Conservation (phyloP, 805 yeast species). For the Zygoascus biomembranicola region DNA sequence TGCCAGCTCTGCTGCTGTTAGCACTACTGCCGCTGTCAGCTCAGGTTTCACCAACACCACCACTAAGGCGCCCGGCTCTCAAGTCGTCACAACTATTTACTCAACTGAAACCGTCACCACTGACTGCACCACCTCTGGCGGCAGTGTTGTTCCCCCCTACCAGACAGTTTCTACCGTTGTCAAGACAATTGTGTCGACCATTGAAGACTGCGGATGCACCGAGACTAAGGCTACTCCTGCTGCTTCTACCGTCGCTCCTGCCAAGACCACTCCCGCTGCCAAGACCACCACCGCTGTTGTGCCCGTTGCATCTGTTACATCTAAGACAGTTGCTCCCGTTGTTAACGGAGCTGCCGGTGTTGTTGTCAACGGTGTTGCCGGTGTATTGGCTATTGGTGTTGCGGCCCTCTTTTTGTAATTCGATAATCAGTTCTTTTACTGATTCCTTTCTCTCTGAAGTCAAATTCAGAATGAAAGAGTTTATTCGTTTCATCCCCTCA, state of each 20-base stretch:
- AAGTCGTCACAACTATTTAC: background rate
- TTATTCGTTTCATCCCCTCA: background rate
- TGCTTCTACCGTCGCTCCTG: slow-evolving; percentile 1
- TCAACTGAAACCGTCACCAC: slow-evolving; percentile 5
- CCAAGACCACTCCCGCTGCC: slow-evolving; percentile 1
- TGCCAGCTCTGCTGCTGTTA: background rate
- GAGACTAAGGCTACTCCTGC: background rate
- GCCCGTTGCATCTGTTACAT: background rate
- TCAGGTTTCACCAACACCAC: background rate
- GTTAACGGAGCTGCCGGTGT: slow-evolving; percentile 1
- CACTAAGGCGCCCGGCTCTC: no score
- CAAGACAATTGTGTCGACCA: background rate
- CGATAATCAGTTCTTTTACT: background rate
- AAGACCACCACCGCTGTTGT: slow-evolving; percentile 1
- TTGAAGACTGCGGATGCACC: background rate
- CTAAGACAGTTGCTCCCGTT: slow-evolving; percentile 2
- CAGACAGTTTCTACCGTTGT: background rate
- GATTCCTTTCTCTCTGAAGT: background rate
- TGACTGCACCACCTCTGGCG: slow-evolving; percentile 13
- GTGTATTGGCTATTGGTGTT: slow-evolving; percentile 8
- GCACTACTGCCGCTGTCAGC: background rate
- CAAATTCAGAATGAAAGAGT: no score
- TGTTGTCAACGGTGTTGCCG: slow-evolving; percentile 2
- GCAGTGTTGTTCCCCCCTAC: slow-evolving; percentile 5
- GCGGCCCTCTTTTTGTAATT: slow-evolving; percentile 12